Evolutionary conservation across 139 green algal species (phyloP).

Genomic region (Chlorella sp.): DNA sequence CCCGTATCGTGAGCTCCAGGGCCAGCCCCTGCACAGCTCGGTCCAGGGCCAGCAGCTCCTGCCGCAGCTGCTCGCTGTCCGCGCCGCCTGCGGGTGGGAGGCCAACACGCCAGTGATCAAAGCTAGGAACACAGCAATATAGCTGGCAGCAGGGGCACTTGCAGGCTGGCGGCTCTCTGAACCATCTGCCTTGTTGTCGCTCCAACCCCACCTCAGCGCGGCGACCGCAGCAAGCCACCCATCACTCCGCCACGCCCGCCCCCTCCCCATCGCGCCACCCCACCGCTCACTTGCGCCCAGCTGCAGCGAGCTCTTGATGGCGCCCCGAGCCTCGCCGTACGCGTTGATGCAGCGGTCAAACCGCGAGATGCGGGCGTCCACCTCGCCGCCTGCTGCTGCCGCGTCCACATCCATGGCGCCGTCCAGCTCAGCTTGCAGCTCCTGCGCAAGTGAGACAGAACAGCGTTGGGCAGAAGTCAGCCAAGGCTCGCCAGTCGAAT

Average conservation of each 20-base stretch:
- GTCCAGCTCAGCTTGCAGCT: conserved; percentile 49
- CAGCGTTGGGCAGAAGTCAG: no score
- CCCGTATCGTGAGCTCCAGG: conserved; percentile 61
- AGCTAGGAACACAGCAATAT: neutral
- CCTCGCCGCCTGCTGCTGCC: neutral
- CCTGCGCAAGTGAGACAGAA: no score
- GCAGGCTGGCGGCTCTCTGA: no score
- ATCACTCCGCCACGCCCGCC: no score
- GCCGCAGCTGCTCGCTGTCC: conserved; percentile 28
- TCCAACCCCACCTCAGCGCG: no score
- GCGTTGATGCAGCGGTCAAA: conserved; percentile 72
- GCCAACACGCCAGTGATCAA: neutral
- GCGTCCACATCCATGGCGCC: conserved; percentile 40
- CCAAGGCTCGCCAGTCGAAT: no score
- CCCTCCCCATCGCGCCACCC: no score
- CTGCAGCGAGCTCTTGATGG: conserved; percentile 25
- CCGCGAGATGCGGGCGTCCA: conserved; percentile 57
- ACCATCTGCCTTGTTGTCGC: no score
- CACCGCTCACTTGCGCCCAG: conserved; percentile 34
- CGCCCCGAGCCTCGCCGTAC: conserved; percentile 36
- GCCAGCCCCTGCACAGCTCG: conserved; percentile 60
- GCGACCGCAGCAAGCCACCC: no score
- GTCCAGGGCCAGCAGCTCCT: conserved; percentile 41
- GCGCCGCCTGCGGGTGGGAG: conserved; percentile 10
- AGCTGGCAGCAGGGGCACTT: no score